phyloP scores from a whole-genome alignment of 2,329 filamentous ascomycete genomes.

The Stemphylium lycopersici region DNA sequence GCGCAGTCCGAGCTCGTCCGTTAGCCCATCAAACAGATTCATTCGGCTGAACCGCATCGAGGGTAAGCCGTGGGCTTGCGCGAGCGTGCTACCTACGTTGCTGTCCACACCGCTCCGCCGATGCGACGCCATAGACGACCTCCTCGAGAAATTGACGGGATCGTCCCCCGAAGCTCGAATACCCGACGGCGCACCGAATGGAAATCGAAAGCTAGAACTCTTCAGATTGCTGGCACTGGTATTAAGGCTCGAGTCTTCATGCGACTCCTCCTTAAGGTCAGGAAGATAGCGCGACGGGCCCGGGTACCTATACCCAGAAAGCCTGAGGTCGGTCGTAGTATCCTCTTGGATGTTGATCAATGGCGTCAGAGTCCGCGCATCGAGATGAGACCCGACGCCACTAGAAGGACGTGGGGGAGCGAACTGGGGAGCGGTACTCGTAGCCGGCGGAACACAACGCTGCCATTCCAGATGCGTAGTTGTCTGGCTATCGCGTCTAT shows the following conservation, averaged over 20 bases:
- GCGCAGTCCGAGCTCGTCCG: conserved; percentile 51
- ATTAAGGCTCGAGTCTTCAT: conserved; percentile 54
- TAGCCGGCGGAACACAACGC: neutral
- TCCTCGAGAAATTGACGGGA: conserved; percentile 21
- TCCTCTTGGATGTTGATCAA: conserved; percentile 30
- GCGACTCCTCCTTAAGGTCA: conserved; percentile 56
- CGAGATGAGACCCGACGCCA: conserved; percentile 14
- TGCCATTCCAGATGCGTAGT: conserved; percentile 46
- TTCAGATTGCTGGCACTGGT: conserved; percentile 45
- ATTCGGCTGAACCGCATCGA: conserved; percentile 57
- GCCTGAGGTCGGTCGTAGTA: conserved; percentile 42
- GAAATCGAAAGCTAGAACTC: conserved; percentile 36
- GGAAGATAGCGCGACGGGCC: conserved; percentile 45
- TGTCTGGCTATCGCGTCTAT: conserved; percentile 40
- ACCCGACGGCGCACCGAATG: conserved; percentile 22
- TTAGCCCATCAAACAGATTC: conserved; percentile 54
- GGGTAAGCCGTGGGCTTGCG: conserved; percentile 49
- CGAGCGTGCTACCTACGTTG: conserved; percentile 27
- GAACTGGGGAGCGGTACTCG: neutral
- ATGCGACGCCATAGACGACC: conserved; percentile 29
- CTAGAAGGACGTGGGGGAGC: conserved; percentile 6
- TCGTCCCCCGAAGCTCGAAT: conserved; percentile 33
- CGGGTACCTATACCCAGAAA: conserved; percentile 42
- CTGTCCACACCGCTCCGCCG: conserved; percentile 27
- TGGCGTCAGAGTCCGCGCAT: neutral